Evolutionary conservation across 768 basidiomycete species (phyloP), one percentile per base, ranked within the genome.

Genomic region (Termitomyces sp.): DNA sequence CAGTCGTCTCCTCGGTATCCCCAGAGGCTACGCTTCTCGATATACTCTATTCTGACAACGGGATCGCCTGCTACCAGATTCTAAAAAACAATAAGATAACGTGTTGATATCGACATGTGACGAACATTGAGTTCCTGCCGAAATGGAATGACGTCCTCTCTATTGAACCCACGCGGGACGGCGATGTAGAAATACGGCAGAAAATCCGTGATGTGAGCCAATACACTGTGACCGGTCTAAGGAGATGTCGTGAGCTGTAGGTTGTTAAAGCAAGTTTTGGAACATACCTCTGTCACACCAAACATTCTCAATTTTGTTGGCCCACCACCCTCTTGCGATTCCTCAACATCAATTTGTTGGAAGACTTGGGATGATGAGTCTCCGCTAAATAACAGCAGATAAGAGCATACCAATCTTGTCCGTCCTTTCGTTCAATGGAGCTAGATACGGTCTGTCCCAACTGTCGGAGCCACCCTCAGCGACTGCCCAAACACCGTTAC

Each of bases 331-430:
- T 85, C 73, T 25, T 77, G 77, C 9, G 77, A 69, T 45, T 81
- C 79, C 61, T 96, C 93, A 8, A 98, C 79, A 61, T 98, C 97
- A 57, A 96, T 95, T 70, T 98, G 97, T 69, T 99, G 97, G 64
- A 98, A 98, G 17, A 89, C 93, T 95, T 57, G 10, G 34, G 5
- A 35, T 25, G 27, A 34, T 56, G 27, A 43, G 35, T 27, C 21
- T 19, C 27, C 44, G 16, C 2, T 37, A 25, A 30, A 16, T 25
- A 8, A 40, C 28, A 10, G n/a, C 19, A 19, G 47, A 52, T 52
- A 11, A 32, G 11, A 10, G 64, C 85, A 56, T 39, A 92, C 94
- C 72, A 56, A 97, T 86, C 5, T 77, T 71, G 64, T 95, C 87
- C 54, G 64, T 77, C 62, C 81, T 80, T 48, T 78, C 76, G 61